phyloP scores from a whole-genome alignment of 306 rosid species.

The Trichosanthes truncata region DNA sequence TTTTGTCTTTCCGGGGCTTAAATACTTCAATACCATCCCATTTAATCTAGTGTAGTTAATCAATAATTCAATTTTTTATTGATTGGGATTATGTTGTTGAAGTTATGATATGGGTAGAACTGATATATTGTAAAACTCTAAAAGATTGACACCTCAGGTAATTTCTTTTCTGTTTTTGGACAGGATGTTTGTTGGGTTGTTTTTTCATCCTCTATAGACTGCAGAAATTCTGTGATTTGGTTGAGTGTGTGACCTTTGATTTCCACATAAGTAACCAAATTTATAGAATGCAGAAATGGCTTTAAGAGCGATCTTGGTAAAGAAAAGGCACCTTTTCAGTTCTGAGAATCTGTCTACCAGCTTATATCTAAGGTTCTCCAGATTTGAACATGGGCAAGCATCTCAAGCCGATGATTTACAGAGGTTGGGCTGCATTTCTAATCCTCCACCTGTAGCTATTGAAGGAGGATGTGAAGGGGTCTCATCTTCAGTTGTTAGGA shows the following conservation, averaged over 20 bases:
- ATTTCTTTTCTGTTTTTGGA: neutral
- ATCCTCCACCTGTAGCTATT: slow-evolving; percentile 2
- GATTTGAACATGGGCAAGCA: slow-evolving; percentile 18
- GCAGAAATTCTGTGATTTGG: neutral
- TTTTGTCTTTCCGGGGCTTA: neutral
- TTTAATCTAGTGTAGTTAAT: neutral
- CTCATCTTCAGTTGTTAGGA: slow-evolving; percentile 11
- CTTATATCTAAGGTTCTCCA: slow-evolving; percentile 25
- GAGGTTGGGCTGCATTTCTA: neutral
- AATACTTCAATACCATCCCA: neutral
- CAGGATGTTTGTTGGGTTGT: neutral
- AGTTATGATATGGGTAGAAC: neutral
- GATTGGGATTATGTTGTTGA: neutral
- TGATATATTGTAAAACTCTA: neutral
- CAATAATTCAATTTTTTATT: neutral
- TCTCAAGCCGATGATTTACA: slow-evolving; percentile 3
- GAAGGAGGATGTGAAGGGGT: neutral
- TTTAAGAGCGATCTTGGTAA: slow-evolving; percentile 43
- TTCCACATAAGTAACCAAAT: neutral
- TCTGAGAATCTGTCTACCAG: slow-evolving; percentile 21
- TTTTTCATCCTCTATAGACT: neutral
- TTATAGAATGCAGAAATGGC: slow-evolving; percentile 38
- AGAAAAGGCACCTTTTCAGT: slow-evolving; percentile 30
- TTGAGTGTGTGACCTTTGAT: neutral
- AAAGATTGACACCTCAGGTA: neutral